Evolutionary conservation across 352 stramenopile species (phyloP).

Genomic region (Globisporangium abappressorium): DNA sequence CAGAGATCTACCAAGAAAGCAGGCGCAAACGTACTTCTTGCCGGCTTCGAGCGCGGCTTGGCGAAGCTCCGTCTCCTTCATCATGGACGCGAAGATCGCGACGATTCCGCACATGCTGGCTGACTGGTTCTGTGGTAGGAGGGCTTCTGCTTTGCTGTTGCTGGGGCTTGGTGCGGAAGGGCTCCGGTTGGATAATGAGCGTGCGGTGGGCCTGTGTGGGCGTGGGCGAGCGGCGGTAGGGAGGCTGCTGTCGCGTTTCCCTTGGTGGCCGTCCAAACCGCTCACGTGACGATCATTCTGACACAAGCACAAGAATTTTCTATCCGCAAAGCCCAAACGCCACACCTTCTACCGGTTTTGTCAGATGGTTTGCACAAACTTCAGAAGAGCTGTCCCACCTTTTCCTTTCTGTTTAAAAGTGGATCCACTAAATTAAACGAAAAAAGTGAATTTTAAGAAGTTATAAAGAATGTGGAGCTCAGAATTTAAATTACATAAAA

Average conservation of each 20-base stretch:
- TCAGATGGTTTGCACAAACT: constrained; percentile 15
- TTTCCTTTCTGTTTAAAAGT: neutral
- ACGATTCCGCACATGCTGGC: constrained; percentile 97
- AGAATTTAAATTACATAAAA: no score
- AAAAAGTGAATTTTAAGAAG: no score
- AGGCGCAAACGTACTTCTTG: constrained; percentile 56
- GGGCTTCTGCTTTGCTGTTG: neutral
- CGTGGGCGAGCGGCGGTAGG: neutral
- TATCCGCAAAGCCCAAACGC: neutral
- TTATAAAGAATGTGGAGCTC: no score
- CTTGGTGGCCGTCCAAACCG: constrained; percentile 8
- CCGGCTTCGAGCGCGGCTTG: constrained; percentile 93
- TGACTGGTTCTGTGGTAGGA: neutral
- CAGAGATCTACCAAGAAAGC: neutral
- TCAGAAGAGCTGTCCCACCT: constrained; percentile 1
- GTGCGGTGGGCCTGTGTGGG: constrained; percentile 1
- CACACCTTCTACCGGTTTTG: neutral
- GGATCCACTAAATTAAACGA: no score
- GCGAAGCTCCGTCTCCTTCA: constrained; percentile 91
- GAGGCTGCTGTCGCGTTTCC: constrained; percentile 1
- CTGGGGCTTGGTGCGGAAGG: neutral
- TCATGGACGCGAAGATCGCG: constrained; percentile 95
- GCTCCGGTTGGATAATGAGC: constrained; percentile 12
- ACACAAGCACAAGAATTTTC: constrained; percentile 45
- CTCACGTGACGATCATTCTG: constrained; percentile 10